Evolutionary conservation across 345 rosid genomes (phyloP).

Genomic region (Abelmoschus esculentus): DNA sequence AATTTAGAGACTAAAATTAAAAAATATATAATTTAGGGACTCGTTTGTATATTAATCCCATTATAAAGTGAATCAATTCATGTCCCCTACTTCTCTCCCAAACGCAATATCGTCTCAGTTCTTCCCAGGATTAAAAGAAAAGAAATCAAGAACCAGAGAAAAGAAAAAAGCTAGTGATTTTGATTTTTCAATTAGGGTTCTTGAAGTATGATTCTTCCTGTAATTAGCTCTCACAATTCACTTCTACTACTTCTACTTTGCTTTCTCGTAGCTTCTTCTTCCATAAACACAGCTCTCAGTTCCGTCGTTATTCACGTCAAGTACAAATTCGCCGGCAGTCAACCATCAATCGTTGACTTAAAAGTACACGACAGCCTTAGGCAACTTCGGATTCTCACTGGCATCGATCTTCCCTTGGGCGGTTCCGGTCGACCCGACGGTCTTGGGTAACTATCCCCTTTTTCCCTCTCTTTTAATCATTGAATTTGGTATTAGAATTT

Average conservation of each 20-base stretch:
- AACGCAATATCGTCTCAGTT: too few species aligned
- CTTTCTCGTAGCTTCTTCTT: neutral
- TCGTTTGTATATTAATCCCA: too few species aligned
- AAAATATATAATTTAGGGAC: too few species aligned
- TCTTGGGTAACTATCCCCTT: conserved; percentile 35
- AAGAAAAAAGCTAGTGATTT: neutral
- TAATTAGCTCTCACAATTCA: neutral
- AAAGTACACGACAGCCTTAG: conserved; percentile 53
- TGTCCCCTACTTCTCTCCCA: too few species aligned
- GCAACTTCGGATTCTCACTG: conserved; percentile 58
- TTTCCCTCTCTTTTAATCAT: neutral
- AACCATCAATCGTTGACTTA: conserved; percentile 39
- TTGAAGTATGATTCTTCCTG: neutral
- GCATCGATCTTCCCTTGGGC: conserved; percentile 70
- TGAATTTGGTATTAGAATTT: neutral
- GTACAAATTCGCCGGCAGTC: conserved; percentile 43
- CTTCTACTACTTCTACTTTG: neutral
- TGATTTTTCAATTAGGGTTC: too few species aligned
- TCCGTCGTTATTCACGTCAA: conserved; percentile 53
- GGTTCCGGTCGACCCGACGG: conserved; percentile 55
- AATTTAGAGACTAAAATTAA: too few species aligned
- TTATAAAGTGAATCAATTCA: too few species aligned
- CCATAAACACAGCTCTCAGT: neutral
- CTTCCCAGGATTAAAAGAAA: neutral
- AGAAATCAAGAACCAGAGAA: neutral